Base-by-base conservation (phyloP, 2,329 filamentous ascomycete species). In the Trichoderma semiorbis region DNA sequence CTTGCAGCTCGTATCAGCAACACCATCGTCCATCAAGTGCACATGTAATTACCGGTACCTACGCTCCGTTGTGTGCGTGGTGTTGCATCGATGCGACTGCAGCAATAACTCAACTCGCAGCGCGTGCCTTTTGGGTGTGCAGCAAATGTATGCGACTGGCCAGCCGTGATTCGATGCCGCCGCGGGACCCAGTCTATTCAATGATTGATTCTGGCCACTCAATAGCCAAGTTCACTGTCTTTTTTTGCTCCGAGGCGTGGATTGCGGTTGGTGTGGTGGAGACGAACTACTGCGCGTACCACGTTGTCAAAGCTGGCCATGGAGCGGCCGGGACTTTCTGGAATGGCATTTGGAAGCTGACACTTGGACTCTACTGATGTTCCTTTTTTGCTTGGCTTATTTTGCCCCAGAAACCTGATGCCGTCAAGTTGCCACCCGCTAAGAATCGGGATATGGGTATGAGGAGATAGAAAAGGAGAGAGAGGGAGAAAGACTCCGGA, bases 221-320 rank as follows among this genome's bases (percentile, higher is more conserved):
- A 61, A 36, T 14, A 61, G n/a, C 58, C 58, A 36, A 30, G 43
- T 28, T 43, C 39, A n/a, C 39, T 5, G 39, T 43, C 32, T 62
- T 36, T 10, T 50, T 65, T 66, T 55, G 63, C 63, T 66, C 63
- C 63, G 43, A 62, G 30, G 16, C 55, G 55, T 60, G 65, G 65
- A 55, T 34, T 36, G 39, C 39, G 69, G 63, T 57, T 21, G 50
- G 50, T 65, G 65, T 61, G 61, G 62, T 67, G 63, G 63, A 28
- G 68, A 62, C 67, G 62, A 73, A 63, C 72, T 73, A 67, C 72
- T 73, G 72, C 69, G 69, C 61, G 72, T 71, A 50, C 61, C 72
- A 73, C 72, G 72, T 73, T 69, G 63, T 39, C 70, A 39, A 53
- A 39, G 55, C 16, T 67, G 58, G 47, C 26, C 32, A 65, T 34